Percentiles rank a stretch among this genome's conserved stretches.
phyloP scores from a whole-genome alignment of 2,329 filamentous ascomycete species.

The Aspergillus glaucus region DNA sequence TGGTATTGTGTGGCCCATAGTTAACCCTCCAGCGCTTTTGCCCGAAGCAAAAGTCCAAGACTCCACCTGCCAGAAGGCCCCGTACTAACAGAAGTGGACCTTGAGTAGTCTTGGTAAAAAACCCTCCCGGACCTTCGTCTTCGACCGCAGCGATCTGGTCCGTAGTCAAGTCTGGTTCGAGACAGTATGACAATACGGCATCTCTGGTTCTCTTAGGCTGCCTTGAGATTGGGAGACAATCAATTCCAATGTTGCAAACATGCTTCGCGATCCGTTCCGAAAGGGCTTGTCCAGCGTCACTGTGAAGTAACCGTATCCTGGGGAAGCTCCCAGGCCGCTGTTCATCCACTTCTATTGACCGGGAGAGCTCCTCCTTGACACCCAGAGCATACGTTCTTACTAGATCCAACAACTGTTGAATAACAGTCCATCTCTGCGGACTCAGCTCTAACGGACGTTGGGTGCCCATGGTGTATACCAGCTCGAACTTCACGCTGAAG shows the following conservation, averaged over 20 bases:
- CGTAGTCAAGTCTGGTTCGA: conserved; percentile 20
- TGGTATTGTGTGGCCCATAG: conserved; percentile 49
- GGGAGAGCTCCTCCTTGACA: conserved; percentile 26
- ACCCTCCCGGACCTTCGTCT: conserved; percentile 30
- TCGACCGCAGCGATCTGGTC: conserved; percentile 34
- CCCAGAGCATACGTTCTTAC: conserved; percentile 29
- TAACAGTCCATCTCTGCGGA: conserved; percentile 51
- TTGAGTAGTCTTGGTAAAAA: conserved; percentile 38
- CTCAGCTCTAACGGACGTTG: conserved; percentile 48
- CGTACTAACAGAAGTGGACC: conserved; percentile 23
- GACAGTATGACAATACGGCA: conserved; percentile 43
- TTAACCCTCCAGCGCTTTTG: conserved; percentile 61
- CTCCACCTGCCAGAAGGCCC: conserved; percentile 50
- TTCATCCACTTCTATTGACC: conserved; percentile 40
- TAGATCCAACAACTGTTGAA: conserved; percentile 48
- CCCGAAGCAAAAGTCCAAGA: conserved; percentile 49
- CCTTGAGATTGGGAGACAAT: conserved; percentile 39
- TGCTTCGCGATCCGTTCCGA: conserved; percentile 19
- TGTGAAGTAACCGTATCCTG: conserved; percentile 43
- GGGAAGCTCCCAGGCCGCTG: conserved; percentile 39
- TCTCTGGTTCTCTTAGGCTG: conserved; percentile 25
- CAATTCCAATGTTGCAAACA: conserved; percentile 42
- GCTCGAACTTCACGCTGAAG: conserved; percentile 54
- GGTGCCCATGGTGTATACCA: conserved; percentile 57
- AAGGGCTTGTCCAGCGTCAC: conserved; percentile 28